Evolutionary conservation across 2,329 filamentous ascomycete genomes (phyloP), one percentile per base, ranked within the genome.

Genomic region (Beauveria medogensis): DNA sequence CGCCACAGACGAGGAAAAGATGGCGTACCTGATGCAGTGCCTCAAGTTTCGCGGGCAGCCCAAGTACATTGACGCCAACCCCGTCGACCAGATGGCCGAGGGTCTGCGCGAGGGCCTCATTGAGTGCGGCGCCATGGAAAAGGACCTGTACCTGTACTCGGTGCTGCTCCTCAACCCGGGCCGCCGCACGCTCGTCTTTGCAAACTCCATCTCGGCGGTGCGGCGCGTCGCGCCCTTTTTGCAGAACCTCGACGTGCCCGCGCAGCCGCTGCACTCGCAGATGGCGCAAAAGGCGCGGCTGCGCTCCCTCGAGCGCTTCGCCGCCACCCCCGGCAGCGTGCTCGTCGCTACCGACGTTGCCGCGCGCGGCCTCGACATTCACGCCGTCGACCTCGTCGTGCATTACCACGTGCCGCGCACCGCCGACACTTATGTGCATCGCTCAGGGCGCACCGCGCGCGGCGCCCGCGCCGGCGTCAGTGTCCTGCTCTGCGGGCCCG

Each of bases 241-340:
- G 2, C 86, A 93, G 67, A 91, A 90, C 65, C 84, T 99, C 55
- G 84, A 88, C 64, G 80, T 97, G 9, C 86, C 88, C 2, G 89
- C 87, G 1, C 78, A 91, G 12, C 86, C 90, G 0, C 79, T 99
- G 0, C 94, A 99, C 74, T 97, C 92, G 0, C 89, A 92, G 65
- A 97, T 99, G 94, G 82, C 87, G 1, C 94, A 99, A 74, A 97
- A 97, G 73, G 92, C 94, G 3, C 91, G 94, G 50, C 80, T 97
- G n/a, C 87, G 93, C 44, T 93, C 91, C 2, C 83, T 99, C 2
- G 94, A 99, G 71, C 88, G 90, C 46, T 97, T 99, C 75, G 87
- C 89, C 1, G 83, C 83, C 3, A 78, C 85, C 0, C 77, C 82
- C n/a, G 78, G 83, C 52, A 75, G 79, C 34, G 89, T 97, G 51